Percentiles rank a stretch among this genome's conserved stretches.
Evolutionary conservation across 2,329 filamentous ascomycete genomes (phyloP).

Genomic region (Daldinia sp.): DNA sequence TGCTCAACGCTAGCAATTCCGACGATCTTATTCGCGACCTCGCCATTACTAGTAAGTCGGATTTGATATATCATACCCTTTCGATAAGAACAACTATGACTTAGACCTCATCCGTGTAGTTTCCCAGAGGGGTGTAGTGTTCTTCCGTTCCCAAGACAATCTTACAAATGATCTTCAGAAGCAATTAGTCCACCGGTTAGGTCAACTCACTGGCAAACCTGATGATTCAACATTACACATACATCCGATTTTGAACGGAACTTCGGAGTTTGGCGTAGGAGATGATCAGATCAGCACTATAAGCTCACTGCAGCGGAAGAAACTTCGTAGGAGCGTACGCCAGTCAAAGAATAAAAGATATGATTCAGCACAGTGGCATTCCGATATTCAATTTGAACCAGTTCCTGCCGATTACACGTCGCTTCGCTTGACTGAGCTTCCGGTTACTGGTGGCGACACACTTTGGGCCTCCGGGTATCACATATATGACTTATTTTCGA

Average conservation of each 20-base stretch:
- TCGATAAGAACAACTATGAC: background rate
- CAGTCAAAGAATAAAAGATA: slow-evolving; percentile 52
- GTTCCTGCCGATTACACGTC: slow-evolving; percentile 71
- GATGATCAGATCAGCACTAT: slow-evolving; percentile 1
- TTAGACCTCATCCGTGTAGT: background rate
- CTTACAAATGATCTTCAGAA: background rate
- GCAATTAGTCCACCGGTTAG: background rate
- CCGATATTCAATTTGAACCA: slow-evolving; percentile 71
- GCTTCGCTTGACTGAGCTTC: slow-evolving; percentile 61
- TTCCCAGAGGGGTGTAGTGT: background rate
- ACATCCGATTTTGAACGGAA: background rate
- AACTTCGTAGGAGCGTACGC: background rate
- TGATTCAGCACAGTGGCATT: slow-evolving; percentile 63
- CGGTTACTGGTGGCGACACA: slow-evolving; percentile 63
- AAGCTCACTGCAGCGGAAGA: background rate
- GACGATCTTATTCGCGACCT: background rate
- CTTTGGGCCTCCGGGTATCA: slow-evolving; percentile 74
- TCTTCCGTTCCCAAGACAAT: background rate
- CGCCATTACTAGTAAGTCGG: background rate
- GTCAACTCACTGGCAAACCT: background rate
- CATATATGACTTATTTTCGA: slow-evolving; percentile 67
- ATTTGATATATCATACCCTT: background rate
- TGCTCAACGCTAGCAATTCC: background rate
- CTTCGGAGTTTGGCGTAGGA: background rate
- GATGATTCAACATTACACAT: background rate